A percentile compares a stretch with the other conserved stretches of the same genome.
phyloP scores from a whole-genome alignment of 2,329 filamentous ascomycete species.

The Talaromyces sp. region DNA sequence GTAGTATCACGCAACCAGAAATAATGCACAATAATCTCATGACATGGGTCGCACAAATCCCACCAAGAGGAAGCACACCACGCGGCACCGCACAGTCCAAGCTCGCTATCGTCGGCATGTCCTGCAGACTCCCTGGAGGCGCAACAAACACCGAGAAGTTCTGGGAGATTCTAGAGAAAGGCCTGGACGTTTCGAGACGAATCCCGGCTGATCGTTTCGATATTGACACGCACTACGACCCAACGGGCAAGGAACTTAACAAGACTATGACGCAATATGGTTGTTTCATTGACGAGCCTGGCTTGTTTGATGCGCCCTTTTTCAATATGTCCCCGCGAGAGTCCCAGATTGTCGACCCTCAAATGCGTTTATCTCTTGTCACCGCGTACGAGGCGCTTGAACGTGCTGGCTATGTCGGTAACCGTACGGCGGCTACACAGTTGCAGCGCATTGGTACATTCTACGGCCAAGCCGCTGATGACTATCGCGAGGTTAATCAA shows the following conservation, averaged over 20 bases:
- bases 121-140: constrained; percentile 69
- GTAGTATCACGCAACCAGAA: too few species aligned
- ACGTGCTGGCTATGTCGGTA: constrained; percentile 73
- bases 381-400: constrained; percentile 80
- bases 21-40: too few species aligned
- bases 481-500: constrained; percentile 73
- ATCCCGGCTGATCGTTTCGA: constrained; percentile 67
- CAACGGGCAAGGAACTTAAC: constrained; percentile 66
- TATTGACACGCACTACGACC: constrained; percentile 63
- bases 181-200: constrained; percentile 30
- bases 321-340: constrained; percentile 85
- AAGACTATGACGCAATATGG: constrained; percentile 69
- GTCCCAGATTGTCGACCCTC: constrained; percentile 71
- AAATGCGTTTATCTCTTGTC: constrained; percentile 71
- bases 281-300: constrained; percentile 69
- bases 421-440: constrained; percentile 66
- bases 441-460: constrained; percentile 66
- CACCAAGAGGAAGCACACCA: too few species aligned
- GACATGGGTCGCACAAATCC: too few species aligned
- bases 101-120: constrained; percentile 78
- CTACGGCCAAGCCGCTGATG: constrained; percentile 71
- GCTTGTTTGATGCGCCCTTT: constrained; percentile 74
- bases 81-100: too few species aligned
- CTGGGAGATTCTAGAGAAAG: constrained; percentile 35
- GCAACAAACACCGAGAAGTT: constrained; percentile 41